phyloP scores from a whole-genome alignment of 371 early-diverging fungal species.

The Umbelopsis sp. region DNA sequence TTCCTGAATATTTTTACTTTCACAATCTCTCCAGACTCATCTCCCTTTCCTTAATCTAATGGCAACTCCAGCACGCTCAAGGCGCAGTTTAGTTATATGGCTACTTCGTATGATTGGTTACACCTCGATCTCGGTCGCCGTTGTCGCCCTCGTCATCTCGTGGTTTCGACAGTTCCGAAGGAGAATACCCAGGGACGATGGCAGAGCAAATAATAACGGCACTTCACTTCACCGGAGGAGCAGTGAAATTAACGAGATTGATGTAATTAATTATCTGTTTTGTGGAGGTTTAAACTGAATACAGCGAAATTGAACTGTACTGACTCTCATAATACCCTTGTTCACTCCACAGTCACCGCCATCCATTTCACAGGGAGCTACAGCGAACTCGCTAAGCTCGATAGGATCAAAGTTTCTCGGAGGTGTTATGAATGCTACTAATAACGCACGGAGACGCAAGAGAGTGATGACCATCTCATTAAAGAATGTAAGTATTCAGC shows the following conservation, averaged over 20 bases:
- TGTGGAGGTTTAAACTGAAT: background rate
- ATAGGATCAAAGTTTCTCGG: slow-evolving; percentile 15
- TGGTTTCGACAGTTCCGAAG: slow-evolving; percentile 13
- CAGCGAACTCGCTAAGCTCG: slow-evolving; percentile 2
- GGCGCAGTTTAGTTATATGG: background rate
- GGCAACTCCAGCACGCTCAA: slow-evolving; percentile 8
- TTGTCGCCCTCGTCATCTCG: slow-evolving; percentile 1
- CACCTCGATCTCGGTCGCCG: slow-evolving; percentile 3
- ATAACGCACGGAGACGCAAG: slow-evolving; percentile 31
- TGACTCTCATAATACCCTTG: background rate
- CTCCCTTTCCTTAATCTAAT: slow-evolving; percentile 5
- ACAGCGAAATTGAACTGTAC: background rate
- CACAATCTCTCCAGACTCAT: background rate
- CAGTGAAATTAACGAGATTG: background rate
- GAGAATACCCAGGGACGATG: slow-evolving; percentile 8
- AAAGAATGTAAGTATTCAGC: slow-evolving; percentile 40
- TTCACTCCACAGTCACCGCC: background rate
- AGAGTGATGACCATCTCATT: slow-evolving; percentile 48
- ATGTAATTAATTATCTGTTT: background rate
- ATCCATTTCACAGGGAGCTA: background rate
- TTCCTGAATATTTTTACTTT: background rate
- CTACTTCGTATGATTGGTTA: slow-evolving; percentile 12
- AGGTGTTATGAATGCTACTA: slow-evolving; percentile 32
- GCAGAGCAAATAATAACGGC: background rate
- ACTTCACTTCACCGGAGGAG: background rate